These are phyloP conservation scores for Carpediemonas membranifera DNA, from an alignment of 78 protist species.

Conservation along the genomic window DNA sequence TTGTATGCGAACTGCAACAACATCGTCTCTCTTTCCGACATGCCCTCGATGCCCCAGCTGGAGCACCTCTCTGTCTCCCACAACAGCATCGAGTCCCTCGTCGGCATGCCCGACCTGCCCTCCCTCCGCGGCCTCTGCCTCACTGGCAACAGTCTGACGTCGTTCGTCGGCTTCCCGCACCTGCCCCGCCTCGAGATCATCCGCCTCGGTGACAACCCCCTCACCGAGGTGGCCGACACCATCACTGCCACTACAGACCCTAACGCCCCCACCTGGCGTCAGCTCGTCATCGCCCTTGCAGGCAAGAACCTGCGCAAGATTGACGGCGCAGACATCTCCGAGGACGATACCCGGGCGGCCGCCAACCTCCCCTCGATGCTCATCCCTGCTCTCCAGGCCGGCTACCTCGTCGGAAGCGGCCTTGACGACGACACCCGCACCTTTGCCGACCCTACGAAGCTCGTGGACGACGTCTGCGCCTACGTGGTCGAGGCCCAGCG, in stretches of 20 bases:
- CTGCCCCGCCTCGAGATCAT: not conserved
- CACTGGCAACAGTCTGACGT: not conserved
- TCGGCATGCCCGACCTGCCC: constrained; percentile 4
- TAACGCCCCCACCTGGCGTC: not conserved
- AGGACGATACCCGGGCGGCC: no score
- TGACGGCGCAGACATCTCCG: not conserved
- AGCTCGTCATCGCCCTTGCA: not conserved
- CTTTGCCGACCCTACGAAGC: no score
- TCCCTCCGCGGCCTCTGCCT: not conserved
- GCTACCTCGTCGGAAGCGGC: no score
- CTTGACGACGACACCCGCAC: no score
- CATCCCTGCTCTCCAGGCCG: no score
- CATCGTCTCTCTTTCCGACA: not conserved
- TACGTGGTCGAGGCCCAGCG: no score
- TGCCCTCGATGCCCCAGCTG: not conserved
- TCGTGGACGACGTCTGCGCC: no score
- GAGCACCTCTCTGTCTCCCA: constrained; percentile 20
- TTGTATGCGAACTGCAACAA: constrained; percentile 12
- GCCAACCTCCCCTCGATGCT: no score
- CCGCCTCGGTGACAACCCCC: not conserved
- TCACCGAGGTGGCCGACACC: no score
- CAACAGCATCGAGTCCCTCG: not conserved
- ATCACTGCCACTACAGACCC: no score
- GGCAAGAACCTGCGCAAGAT: not conserved
- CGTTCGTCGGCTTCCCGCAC: constrained; percentile 1